Evolutionary conservation across 768 basidiomycete species (phyloP).

Genomic region (Mycena indigotica): DNA sequence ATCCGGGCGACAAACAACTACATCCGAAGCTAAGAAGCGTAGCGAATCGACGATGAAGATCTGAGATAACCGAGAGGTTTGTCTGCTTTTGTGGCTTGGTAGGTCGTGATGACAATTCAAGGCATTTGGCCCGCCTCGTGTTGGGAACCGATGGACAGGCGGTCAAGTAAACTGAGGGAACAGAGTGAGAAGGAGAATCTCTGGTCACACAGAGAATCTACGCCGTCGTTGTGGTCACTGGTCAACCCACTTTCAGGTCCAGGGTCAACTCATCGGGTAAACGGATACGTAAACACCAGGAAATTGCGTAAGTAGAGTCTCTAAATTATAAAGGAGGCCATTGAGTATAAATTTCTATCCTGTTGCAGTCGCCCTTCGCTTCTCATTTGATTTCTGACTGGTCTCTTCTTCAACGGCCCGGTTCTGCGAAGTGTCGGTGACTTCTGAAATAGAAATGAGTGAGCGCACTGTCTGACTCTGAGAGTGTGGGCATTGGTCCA

Average conservation of each 20-base stretch:
- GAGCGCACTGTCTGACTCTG: constrained; percentile 26
- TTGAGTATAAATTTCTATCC: constrained; percentile 18
- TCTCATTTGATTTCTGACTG: constrained; percentile 41
- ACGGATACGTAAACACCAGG: too few species aligned
- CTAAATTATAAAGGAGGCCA: constrained; percentile 15
- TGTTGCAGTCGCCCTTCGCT: constrained; percentile 53
- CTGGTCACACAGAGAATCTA: neutral
- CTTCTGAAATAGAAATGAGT: constrained; percentile 29
- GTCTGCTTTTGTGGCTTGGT: neutral
- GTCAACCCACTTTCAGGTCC: neutral
- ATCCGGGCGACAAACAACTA: constrained; percentile 17
- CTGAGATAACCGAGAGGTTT: constrained; percentile 11
- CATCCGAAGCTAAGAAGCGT: constrained; percentile 7
- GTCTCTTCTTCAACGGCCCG: constrained; percentile 29
- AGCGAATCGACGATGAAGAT: constrained; percentile 29
- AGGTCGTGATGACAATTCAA: neutral
- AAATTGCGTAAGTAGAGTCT: constrained; percentile 13
- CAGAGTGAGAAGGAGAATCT: neutral
- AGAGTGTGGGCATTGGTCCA: too few species aligned
- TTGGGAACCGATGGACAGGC: neutral
- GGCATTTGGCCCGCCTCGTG: too few species aligned
- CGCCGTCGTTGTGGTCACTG: neutral
- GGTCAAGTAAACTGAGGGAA: neutral
- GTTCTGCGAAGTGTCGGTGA: constrained; percentile 28
- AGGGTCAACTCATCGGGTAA: neutral